phyloP scores from a whole-genome alignment of 2,329 filamentous ascomycete genomes.

The Aspergillus chevalieri region DNA sequence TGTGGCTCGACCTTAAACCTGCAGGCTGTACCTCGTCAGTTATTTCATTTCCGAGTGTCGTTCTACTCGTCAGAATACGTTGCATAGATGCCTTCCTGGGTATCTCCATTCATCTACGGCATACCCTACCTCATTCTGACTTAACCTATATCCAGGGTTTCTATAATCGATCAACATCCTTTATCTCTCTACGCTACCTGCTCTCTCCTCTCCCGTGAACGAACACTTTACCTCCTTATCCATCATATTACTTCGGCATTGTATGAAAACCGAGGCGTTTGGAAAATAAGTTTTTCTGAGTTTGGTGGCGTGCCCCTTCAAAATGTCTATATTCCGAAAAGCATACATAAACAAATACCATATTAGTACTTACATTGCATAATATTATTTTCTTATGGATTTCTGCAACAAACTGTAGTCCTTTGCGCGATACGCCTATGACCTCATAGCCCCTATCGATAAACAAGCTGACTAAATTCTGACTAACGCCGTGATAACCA shows the following conservation, averaged over 20 bases:
- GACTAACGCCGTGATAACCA: slow-evolving; percentile 10
- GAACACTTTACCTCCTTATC: neutral
- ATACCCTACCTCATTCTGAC: neutral
- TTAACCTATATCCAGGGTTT: neutral
- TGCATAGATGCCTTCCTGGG: neutral
- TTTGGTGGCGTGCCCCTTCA: neutral
- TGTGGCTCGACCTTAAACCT: neutral
- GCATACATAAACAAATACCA: neutral
- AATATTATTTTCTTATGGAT: neutral
- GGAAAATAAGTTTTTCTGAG: neutral
- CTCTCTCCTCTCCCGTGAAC: neutral
- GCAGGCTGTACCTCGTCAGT: slow-evolving; percentile 8
- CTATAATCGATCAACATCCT: neutral
- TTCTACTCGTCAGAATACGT: neutral
- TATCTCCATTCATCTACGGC: neutral
- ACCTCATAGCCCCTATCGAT: slow-evolving; percentile 4
- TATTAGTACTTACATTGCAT: neutral
- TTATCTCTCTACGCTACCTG: neutral
- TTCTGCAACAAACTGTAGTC: neutral
- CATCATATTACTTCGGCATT: neutral
- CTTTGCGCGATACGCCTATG: neutral
- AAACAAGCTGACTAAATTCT: slow-evolving; percentile 5
- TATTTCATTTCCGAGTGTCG: neutral
- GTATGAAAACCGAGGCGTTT: neutral
- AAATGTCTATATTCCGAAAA: neutral